Base-by-base conservation (phyloP, 1,284 basidiomycete species). In the Lignosus rhinocerotis region DNA sequence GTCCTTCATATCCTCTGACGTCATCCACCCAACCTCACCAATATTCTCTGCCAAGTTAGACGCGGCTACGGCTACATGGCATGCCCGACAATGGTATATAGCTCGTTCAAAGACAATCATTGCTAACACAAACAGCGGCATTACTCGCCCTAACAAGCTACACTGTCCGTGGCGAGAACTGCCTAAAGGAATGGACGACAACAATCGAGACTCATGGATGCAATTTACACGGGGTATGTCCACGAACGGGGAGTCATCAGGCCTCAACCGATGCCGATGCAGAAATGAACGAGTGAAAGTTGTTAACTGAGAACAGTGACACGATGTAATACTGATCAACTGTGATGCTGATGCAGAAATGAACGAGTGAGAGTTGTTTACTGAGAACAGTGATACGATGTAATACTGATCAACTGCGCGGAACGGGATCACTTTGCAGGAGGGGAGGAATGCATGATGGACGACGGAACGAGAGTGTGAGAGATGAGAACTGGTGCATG, bases 231-330 rank as follows among this genome's bases (percentile, higher is more conserved):
- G 39, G 58, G 61, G 61, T 63, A 63, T 60, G 59, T 59, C 51
- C 54, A 52, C 47, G 54, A 49, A 45, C 34, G 25, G 25, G n/a
- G n/a, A n/a, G 25, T 25, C 25, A 25, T 41, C 55, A 44, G 53
- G 61, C 53, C 58, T n/a, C n/a, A n/a, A n/a, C n/a, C n/a, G n/a
- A 63, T 60, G 58, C 51, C 51, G 36, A n/a, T 17, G 48, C 51
- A 47, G 32, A 41, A 38, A 53, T 43, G 55, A 32, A 43, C n/a
- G 52, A 25, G 25, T 30, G 42, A 38, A 11, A 16, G n/a, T 36
- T 16, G 45, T 4, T 39, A 25, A 51, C 31, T 30, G 41, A 39
- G 12, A 41, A 48, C 49, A 45, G 50, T 45, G 50, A 41, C 31
- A 31, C 42, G 36, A 49, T 32, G 33, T 52, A 50, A 44, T 10